Evolutionary conservation across 352 stramenopile species (phyloP).

Genomic region (Pythium pectinolyticum): DNA sequence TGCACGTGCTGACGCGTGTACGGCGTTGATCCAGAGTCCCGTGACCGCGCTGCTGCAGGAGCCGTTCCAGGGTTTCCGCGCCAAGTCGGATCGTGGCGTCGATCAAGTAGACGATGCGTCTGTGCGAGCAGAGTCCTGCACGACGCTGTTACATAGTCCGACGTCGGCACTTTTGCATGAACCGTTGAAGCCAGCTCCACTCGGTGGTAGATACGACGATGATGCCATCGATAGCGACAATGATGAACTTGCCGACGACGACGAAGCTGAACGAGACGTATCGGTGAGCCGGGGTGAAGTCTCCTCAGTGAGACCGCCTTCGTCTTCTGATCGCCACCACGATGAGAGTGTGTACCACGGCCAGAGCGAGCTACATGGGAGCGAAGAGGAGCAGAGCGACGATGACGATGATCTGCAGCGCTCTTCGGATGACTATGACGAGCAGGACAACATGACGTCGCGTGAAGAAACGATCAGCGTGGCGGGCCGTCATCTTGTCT

Average conservation of each 20-base stretch:
- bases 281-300: neutral
- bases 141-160: slow-evolving; percentile 8
- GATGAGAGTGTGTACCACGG: no score
- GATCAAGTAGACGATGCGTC: neutral
- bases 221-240: neutral
- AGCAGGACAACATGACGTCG: no score
- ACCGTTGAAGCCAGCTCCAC: slow-evolving; percentile 6
- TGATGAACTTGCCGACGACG: neutral
- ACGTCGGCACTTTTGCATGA: slow-evolving; percentile 11
- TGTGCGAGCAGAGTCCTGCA: slow-evolving; percentile 4
- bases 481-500: no score
- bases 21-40: slow-evolving; percentile 1
- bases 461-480: no score
- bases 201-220: slow-evolving; percentile 1
- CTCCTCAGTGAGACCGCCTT: neutral
- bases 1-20: slow-evolving; percentile 1
- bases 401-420: no score
- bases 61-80: neutral
- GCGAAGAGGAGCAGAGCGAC: no score
- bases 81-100: neutral
- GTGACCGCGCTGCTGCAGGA: neutral
- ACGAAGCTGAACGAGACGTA: neutral
- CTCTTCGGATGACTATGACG: no score
- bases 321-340: no score
- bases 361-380: no score